phyloP scores from a whole-genome alignment of 75 land plant species.

The Selaginella moellendorffii region DNA sequence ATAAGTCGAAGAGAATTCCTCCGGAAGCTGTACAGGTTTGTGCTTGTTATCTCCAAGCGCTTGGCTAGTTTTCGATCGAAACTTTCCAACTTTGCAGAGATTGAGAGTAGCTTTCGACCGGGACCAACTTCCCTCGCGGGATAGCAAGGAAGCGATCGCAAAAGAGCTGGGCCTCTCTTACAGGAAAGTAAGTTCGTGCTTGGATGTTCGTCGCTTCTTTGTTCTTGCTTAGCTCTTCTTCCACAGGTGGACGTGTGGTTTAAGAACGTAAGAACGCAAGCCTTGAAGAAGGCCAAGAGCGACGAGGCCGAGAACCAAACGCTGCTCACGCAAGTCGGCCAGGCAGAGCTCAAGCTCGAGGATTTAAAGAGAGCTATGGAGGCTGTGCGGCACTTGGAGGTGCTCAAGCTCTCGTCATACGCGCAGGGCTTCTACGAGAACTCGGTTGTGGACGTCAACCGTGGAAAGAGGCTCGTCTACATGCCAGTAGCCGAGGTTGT shows the following conservation, averaged over 20 bases:
- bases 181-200: slow-evolving; percentile 9
- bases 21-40: neutral
- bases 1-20: neutral
- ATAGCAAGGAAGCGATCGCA: slow-evolving; percentile 9
- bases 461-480: too few species aligned
- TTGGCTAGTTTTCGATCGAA: too few species aligned
- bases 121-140: slow-evolving; percentile 10
- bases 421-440: too few species aligned
- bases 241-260: slow-evolving; percentile 72
- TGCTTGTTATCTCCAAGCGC: neutral
- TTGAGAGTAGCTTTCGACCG: slow-evolving; percentile 1
- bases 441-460: too few species aligned
- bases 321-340: neutral
- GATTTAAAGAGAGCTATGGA: neutral
- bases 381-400: too few species aligned
- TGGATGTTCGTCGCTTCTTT: neutral
- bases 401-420: too few species aligned
- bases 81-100: too few species aligned
- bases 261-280: slow-evolving; percentile 51
- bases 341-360: neutral
- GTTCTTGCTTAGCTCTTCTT: neutral
- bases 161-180: slow-evolving; percentile 12
- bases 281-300: slow-evolving; percentile 17
- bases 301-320: neutral
- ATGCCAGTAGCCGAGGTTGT: too few species aligned